Evolutionary conservation across 2,329 filamentous ascomycete species (phyloP).

Genomic region (Trichoderma sp.): DNA sequence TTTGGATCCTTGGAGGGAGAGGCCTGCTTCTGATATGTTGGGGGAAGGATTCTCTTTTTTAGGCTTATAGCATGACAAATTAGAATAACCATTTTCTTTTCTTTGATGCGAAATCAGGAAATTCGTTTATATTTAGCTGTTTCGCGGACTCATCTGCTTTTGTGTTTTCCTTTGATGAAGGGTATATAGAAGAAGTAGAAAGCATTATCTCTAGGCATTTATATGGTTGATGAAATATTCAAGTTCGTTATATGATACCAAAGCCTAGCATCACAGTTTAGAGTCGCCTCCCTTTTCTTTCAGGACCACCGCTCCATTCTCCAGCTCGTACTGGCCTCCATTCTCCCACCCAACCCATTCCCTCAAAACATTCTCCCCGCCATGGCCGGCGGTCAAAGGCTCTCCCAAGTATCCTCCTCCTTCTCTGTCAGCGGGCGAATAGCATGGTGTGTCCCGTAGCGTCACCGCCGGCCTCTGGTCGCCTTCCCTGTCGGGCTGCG

Average conservation of each 20-base stretch:
- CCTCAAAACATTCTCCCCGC: constrained; percentile 65
- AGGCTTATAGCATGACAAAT: constrained; percentile 22
- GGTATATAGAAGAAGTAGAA: neutral
- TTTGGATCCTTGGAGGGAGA: neutral
- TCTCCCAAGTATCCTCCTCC: constrained; percentile 62
- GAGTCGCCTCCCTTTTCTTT: constrained; percentile 24
- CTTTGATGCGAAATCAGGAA: neutral
- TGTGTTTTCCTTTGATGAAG: no score
- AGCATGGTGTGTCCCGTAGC: constrained; percentile 64
- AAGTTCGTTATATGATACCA: neutral
- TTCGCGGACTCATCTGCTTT: neutral
- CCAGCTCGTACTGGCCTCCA: constrained; percentile 67
- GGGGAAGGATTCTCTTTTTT: constrained; percentile 8
- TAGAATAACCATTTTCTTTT: constrained; percentile 24
- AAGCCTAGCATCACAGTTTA: neutral
- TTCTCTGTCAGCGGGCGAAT: neutral
- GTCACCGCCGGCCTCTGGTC: constrained; percentile 70
- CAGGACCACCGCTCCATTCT: constrained; percentile 58
- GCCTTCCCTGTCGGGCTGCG: constrained; percentile 46
- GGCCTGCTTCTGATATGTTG: neutral
- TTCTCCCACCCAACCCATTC: constrained; percentile 76
- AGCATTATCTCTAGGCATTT: neutral
- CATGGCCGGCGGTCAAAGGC: constrained; percentile 62
- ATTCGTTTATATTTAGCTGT: neutral
- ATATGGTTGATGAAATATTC: neutral